These are phyloP conservation scores for Glaciozyma antarctica DNA, from an alignment of 768 basidiomycete genomes.

Conservation along the genomic window DNA sequence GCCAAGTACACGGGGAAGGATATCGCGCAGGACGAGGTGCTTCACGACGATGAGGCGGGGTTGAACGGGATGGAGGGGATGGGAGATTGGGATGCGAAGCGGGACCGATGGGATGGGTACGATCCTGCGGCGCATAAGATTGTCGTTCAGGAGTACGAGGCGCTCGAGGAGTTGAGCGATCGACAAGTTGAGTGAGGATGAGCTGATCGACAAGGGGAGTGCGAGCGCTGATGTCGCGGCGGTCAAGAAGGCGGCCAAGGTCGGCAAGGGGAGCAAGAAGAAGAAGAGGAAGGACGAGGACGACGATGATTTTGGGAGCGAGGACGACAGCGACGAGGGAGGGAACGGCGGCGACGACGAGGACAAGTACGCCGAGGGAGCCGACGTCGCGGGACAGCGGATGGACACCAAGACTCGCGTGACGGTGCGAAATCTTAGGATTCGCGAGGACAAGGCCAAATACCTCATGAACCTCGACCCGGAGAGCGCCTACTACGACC, in stretches of 20 bases:
- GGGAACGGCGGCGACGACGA: constrained; percentile 62
- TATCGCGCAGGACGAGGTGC: constrained; percentile 82
- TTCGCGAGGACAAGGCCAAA: constrained; percentile 97
- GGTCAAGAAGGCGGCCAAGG: constrained; percentile 90
- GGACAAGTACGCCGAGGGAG: constrained; percentile 96
- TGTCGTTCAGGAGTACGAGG: constrained; percentile 89
- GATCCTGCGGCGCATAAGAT: constrained; percentile 74
- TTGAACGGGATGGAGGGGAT: constrained; percentile 27
- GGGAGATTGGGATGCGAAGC: constrained; percentile 72
- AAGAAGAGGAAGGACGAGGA: constrained; percentile 58
- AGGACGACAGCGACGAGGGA: constrained; percentile 66
- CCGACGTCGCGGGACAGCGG: constrained; percentile 96
- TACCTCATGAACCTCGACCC: constrained; percentile 95
- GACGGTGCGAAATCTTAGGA: constrained; percentile 94
- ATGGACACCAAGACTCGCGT: constrained; percentile 98
- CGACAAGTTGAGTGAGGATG: constrained; percentile 84
- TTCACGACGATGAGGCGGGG: constrained; percentile 64
- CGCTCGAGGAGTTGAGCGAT: constrained; percentile 81
- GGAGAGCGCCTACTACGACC: constrained; percentile 94
- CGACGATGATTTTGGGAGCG: constrained; percentile 86
- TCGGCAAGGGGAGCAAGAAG: constrained; percentile 47
- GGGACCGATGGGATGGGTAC: constrained; percentile 98
- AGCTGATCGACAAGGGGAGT: constrained; percentile 85
- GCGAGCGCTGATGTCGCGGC: constrained; percentile 84
- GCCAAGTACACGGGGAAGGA: constrained; percentile 84